Base-by-base conservation (phyloP, 2,329 filamentous ascomycete species). In the Aureobasidium vineae region DNA sequence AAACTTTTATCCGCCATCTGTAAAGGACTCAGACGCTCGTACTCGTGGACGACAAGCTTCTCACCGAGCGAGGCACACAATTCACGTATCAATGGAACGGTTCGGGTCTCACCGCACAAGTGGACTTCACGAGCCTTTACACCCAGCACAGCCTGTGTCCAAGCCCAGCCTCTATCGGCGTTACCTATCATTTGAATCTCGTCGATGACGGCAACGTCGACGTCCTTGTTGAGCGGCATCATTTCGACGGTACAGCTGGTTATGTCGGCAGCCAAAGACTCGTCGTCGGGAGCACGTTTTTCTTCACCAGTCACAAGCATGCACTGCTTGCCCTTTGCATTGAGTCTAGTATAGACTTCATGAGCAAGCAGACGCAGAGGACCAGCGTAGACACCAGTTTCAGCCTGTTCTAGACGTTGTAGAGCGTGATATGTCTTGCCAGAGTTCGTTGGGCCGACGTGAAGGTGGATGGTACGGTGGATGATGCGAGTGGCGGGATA, bases 151-250 rank as follows among this genome's bases (percentile, higher is more conserved):
- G 95, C 95, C 72, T 92, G 87, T 1, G 93, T 97, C 95, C 95
- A 99, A 2, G 92, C 93, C 88, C 90, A 96, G 1, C 96, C 95
- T 71, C 95, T 88, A 0, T 91, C 86, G 0, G 76, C 69, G 72
- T 92, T 88, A 19, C 86, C 88, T 71, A 99, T 91, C 95, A 99
- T 98, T 78, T 99, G 95, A 66, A 99, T 98, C 79, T 99, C 95
- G 74, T 99, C 95, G 69, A 99, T 94, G 70, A 99, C 94, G 1
- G 92, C 94, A 41, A 99, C 93, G 49, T 98, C 94, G 36, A 91
- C 71, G 79, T 83, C n/a, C 82, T 74, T 77, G 57, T 83, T 82
- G 23, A 87, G 71, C 7, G 85, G 85, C 28, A 88, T 83, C 89
- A 99, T 99, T 77, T 99, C 95, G 3, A 99, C 95, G 0, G 95